Evolutionary conservation across 495 filamentous ascomycete species (phyloP).

Genomic region (Penicillium subrubescens): DNA sequence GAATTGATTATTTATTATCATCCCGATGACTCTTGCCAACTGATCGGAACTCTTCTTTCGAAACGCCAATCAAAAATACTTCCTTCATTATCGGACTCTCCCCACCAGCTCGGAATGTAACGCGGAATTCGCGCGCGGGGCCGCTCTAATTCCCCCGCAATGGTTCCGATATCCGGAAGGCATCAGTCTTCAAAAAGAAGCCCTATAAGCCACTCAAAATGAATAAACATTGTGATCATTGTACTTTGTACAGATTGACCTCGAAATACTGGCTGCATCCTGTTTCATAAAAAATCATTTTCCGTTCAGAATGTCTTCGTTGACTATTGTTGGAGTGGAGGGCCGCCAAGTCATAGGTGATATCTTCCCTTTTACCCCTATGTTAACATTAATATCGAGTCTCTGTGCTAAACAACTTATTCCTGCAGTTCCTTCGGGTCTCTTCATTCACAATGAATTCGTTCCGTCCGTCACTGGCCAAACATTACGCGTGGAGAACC

Average conservation of each 20-base stretch:
- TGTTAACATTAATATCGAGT: not conserved
- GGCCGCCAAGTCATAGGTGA: conserved; percentile 24
- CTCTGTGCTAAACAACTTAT: not conserved
- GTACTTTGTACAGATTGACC: not conserved
- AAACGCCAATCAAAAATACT: not conserved
- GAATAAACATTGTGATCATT: not conserved
- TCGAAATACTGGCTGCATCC: not conserved
- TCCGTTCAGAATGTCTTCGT: conserved; percentile 7
- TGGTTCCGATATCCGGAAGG: not conserved
- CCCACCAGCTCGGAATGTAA: conserved; percentile 3
- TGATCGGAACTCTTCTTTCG: not conserved
- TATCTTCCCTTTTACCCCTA: not conserved
- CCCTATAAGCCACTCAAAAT: not conserved
- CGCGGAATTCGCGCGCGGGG: conserved; percentile 2
- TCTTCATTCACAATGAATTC: conserved; percentile 47
- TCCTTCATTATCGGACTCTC: not conserved
- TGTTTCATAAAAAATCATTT: not conserved
- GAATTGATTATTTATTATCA: too few species aligned
- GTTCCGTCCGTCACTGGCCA: conserved; percentile 18
- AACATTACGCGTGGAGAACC: conserved; percentile 29
- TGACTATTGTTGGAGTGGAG: conserved; percentile 20
- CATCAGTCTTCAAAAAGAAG: not conserved
- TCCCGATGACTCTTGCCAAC: not conserved
- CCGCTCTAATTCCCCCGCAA: not conserved
- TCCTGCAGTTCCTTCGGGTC: conserved; percentile 29